These are phyloP conservation scores for Starmerella tilneyi DNA, from an alignment of 805 yeast genomes.

Conservation along the genomic window DNA sequence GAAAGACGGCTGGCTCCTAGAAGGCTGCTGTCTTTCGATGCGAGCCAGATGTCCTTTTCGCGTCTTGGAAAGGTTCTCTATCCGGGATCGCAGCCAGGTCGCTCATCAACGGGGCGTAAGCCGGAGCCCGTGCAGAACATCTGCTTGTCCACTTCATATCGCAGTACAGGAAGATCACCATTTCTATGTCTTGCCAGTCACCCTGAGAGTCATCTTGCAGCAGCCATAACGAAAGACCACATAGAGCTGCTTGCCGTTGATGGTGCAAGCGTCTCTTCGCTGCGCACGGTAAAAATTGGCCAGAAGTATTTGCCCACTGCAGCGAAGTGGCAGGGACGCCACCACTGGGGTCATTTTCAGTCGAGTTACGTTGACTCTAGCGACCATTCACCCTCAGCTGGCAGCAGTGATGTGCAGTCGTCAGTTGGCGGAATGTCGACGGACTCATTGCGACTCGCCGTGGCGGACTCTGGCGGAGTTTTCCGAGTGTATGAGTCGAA, in stretches of 20 bases:
- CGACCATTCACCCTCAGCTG: background rate
- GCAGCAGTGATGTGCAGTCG: background rate
- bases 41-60: constrained; percentile 19
- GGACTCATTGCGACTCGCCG: constrained; percentile 21
- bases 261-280: background rate
- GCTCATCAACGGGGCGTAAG: background rate
- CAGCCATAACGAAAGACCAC: constrained; percentile 10
- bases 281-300: constrained; percentile 9
- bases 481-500: constrained; percentile 28
- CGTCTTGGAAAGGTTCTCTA: constrained; percentile 23
- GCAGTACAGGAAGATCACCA: constrained; percentile 2
- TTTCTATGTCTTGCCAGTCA: constrained; percentile 12
- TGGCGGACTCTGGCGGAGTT: constrained; percentile 30
- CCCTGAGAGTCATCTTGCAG: constrained; percentile 8
- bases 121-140: background rate
- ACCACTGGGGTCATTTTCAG: constrained; percentile 8
- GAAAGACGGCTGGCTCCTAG: constrained; percentile 4
- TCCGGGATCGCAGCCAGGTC: constrained; percentile 4
- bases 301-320: constrained; percentile 11
- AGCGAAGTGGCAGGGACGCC: constrained; percentile 13
- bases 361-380: background rate
- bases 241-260: constrained; percentile 19
- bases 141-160: background rate
- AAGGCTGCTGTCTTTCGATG: constrained; percentile 7
- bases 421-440: background rate